phyloP scores from a whole-genome alignment of 208 protist genomes.

The Leishmania tropica region DNA sequence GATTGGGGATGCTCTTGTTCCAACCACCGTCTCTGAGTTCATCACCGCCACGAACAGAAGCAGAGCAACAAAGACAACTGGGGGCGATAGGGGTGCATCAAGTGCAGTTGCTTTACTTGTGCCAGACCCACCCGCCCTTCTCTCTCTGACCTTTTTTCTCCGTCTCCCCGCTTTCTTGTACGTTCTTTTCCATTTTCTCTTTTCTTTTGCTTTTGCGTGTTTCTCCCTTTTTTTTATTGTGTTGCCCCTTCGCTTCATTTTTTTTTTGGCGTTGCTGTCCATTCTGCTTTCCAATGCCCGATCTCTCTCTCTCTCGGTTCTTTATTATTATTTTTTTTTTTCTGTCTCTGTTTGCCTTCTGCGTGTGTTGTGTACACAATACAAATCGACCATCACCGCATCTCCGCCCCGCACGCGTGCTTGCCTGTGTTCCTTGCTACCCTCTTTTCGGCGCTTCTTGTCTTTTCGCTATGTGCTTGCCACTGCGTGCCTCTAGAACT shows the following conservation, averaged over 20 bases:
- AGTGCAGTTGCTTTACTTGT: constrained; percentile 9
- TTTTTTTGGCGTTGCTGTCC: constrained; percentile 3
- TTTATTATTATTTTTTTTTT: not conserved
- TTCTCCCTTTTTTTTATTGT: not conserved
- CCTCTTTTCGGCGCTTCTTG: not conserved
- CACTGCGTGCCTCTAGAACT: not conserved
- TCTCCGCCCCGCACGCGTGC: not conserved
- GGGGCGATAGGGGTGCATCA: not conserved
- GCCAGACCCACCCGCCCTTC: not conserved
- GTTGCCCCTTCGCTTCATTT: not conserved
- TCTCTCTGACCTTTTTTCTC: not conserved
- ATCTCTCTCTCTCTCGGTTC: not conserved
- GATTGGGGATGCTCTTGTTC: not conserved
- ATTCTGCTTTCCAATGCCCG: not conserved
- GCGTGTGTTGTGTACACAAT: not conserved
- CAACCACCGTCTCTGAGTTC: not conserved
- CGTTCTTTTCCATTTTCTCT: not conserved
- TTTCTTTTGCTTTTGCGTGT: constrained; percentile 6
- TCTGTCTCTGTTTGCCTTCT: not conserved
- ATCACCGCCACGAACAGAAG: not conserved
- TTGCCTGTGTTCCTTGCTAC: not conserved
- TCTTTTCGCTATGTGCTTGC: not conserved
- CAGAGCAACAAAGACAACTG: constrained; percentile 5
- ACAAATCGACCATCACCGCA: not conserved
- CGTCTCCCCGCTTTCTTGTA: not conserved